Evolutionary conservation across 2,329 filamentous ascomycete genomes (phyloP).

Genomic region (Cercospora brassicicola): DNA sequence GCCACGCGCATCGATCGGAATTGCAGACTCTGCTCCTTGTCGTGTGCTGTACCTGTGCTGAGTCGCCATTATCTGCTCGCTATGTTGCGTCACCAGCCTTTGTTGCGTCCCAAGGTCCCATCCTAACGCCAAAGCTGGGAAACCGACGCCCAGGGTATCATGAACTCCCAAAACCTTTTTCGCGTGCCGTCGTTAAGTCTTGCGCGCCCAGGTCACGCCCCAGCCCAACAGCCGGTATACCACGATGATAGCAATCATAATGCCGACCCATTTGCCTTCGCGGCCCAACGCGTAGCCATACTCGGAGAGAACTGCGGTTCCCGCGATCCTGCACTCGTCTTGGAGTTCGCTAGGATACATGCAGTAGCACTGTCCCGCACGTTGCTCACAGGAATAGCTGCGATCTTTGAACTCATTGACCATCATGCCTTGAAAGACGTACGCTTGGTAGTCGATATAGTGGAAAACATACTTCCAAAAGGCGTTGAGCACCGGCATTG

Average conservation of each 20-base stretch:
- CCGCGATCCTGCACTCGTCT: conserved; percentile 65
- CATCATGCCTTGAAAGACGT: conserved; percentile 92
- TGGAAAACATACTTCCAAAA: conserved; percentile 88
- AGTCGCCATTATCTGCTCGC: neutral
- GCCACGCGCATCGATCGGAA: neutral
- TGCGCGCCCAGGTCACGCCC: conserved; percentile 46
- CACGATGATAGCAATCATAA: conserved; percentile 69
- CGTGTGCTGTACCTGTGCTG: neutral
- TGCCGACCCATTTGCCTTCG: conserved; percentile 67
- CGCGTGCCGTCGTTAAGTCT: conserved; percentile 13
- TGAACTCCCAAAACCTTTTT: neutral
- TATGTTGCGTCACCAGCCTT: neutral
- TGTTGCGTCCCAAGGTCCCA: neutral
- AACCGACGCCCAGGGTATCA: conserved; percentile 1
- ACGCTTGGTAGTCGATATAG: conserved; percentile 83
- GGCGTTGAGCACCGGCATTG: conserved; percentile 68
- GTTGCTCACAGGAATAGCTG: conserved; percentile 57
- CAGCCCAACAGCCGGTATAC: conserved; percentile 69
- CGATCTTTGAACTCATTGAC: conserved; percentile 75
- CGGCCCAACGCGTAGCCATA: conserved; percentile 66
- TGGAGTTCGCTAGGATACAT: conserved; percentile 66
- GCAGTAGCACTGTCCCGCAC: conserved; percentile 57
- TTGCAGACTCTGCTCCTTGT: neutral
- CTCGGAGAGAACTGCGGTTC: conserved; percentile 63
- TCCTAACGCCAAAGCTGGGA: conserved; percentile 1